phyloP scores from a whole-genome alignment of 441 rosid species.

The Gossypium davidsonii region DNA sequence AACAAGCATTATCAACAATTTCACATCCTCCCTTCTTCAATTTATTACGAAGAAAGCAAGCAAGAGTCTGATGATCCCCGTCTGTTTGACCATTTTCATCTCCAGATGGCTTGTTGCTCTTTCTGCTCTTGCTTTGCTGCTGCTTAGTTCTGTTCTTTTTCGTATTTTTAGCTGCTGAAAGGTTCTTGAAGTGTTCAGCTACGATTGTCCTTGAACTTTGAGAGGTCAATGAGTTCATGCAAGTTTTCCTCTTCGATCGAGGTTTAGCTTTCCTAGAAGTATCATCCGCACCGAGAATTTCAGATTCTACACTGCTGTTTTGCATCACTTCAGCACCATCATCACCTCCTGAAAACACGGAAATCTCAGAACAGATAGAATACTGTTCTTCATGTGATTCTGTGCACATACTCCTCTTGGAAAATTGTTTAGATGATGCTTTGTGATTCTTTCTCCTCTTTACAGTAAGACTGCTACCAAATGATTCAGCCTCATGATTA shows the following conservation, averaged over 20 bases:
- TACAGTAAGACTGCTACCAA: neutral
- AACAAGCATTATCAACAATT: neutral
- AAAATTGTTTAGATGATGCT: neutral
- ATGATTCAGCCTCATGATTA: constrained; percentile 5
- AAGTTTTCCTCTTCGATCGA: neutral
- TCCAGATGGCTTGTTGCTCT: neutral
- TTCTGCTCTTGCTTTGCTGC: constrained; percentile 7
- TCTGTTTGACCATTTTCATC: constrained; percentile 17
- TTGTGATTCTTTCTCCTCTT: constrained; percentile 3
- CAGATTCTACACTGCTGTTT: neutral
- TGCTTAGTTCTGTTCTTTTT: constrained; percentile 1
- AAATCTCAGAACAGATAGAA: neutral
- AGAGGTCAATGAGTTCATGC: neutral
- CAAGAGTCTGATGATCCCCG: constrained; percentile 16
- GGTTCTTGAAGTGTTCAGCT: constrained; percentile 9
- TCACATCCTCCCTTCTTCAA: constrained; percentile 22
- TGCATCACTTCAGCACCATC: constrained; percentile 9
- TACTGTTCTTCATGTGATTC: constrained; percentile 11
- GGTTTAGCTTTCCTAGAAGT: neutral
- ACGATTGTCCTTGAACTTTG: neutral
- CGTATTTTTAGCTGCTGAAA: neutral
- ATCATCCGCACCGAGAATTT: neutral
- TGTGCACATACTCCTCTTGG: neutral
- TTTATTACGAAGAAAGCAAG: constrained; percentile 20
- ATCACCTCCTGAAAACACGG: constrained; percentile 1